phyloP scores from a whole-genome alignment of 371 early-diverging fungal species.

The Conidiobolus incongruus region DNA sequence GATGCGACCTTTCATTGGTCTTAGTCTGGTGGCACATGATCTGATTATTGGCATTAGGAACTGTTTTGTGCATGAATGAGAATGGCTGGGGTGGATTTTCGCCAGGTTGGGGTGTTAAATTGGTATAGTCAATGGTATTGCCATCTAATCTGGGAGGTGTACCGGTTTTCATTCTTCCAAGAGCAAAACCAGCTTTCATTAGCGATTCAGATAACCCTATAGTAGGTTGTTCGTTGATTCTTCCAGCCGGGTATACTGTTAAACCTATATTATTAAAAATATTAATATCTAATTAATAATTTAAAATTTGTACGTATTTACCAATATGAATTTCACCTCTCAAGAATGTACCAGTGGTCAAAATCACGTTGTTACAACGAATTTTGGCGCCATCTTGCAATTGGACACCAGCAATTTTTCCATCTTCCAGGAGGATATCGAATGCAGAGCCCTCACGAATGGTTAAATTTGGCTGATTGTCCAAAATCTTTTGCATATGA shows the following conservation, averaged over 20 bases:
- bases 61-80: slow-evolving; percentile 40
- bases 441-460: slow-evolving; percentile 45
- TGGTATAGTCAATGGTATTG: slow-evolving; percentile 44
- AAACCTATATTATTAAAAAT: slow-evolving; percentile 16
- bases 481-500: slow-evolving; percentile 36
- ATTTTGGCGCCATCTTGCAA: slow-evolving; percentile 39
- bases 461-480: slow-evolving; percentile 40
- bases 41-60: slow-evolving; percentile 34
- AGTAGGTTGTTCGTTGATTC: slow-evolving; percentile 53
- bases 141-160: slow-evolving; percentile 63
- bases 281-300: too few species aligned
- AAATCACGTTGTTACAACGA: slow-evolving; percentile 42
- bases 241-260: slow-evolving; percentile 51
- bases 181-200: slow-evolving; percentile 41
- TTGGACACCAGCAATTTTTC: not conserved
- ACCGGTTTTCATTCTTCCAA: slow-evolving; percentile 63
- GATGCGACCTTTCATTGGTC: slow-evolving; percentile 42
- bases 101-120: slow-evolving; percentile 36
- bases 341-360: slow-evolving; percentile 71
- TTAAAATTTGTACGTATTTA: slow-evolving; percentile 3
- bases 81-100: slow-evolving; percentile 56
- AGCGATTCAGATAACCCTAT: slow-evolving; percentile 51
- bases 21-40: slow-evolving; percentile 53
- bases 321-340: slow-evolving; percentile 65
- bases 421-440: slow-evolving; percentile 28